Evolutionary conservation across 257 asterid genomes (phyloP).

Genomic region (Petunia secreta): DNA sequence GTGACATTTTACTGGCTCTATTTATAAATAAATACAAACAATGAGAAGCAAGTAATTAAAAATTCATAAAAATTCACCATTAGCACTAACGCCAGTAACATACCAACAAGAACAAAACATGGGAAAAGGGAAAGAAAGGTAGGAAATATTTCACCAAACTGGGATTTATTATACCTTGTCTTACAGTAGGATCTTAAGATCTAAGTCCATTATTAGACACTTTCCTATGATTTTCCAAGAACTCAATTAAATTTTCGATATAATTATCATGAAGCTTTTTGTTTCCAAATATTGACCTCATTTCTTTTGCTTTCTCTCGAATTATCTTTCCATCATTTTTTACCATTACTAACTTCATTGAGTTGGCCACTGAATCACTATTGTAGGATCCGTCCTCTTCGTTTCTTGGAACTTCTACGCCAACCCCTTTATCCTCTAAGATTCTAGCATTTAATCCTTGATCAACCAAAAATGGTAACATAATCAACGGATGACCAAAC

Average conservation of each 20-base stretch:
- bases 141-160: conserved; percentile 33
- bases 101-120: background rate
- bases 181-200: background rate
- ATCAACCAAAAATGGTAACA: conserved; percentile 41
- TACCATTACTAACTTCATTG: conserved; percentile 36
- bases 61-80: too few relatives aligned
- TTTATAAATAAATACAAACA: too few relatives aligned
- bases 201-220: background rate
- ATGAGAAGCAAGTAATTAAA: too few relatives aligned
- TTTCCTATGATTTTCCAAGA: conserved; percentile 32
- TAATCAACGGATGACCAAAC: conserved; percentile 39
- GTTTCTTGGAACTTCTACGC: conserved; percentile 32
- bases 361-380: conserved; percentile 36
- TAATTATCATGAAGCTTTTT: conserved; percentile 33
- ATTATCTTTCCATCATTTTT: conserved; percentile 28
- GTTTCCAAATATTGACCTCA: conserved; percentile 31
- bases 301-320: conserved; percentile 33
- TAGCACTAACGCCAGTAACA: too few relatives aligned
- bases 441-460: conserved; percentile 27
- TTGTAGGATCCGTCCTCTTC: conserved; percentile 41
- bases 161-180: conserved; percentile 32
- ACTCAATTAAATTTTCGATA: conserved; percentile 21
- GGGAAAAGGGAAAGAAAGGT: background rate
- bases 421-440: conserved; percentile 23
- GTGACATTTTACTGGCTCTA: too few relatives aligned